Evolutionary conservation across 495 filamentous ascomycete genomes (phyloP), one percentile per base, ranked within the genome.

Genomic region (Penicillium ochrochloron): DNA sequence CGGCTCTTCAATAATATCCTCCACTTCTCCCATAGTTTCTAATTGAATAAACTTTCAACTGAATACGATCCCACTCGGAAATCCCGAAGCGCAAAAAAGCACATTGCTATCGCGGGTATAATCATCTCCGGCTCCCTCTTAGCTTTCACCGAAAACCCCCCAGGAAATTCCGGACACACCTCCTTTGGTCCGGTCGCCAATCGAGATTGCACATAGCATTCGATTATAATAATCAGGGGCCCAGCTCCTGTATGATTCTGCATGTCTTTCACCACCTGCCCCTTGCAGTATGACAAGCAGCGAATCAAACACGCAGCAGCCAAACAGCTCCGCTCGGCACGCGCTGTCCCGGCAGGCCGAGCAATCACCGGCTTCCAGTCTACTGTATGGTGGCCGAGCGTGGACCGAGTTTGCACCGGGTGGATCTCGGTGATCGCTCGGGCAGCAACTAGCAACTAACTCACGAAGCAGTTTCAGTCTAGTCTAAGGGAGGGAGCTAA

Each of bases 391-490:
- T 14, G 27, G 59, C 59, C 59, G 59, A 61, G 33, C 50, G 33
- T 53, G 23, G 12, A 4, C 59, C 59, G 59, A 61, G 59, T 53
- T 61, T 61, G 42, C 31, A 17, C 59, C 57, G 58, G 58, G 41
- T 51, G 44, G 44, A 52, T 44, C 17, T 61, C 59, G 59, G 59
- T 21, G 27, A 34, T 58, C 6, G 37, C 15, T 58, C 56, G 56
- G 56, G 56, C 35, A 29, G 21, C 56, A 33, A 31, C 5, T 2
- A 41, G 12, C 5, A 41, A 41, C 35, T 37, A 37, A 37, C 2
- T 17, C 5, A 41, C 14, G 12, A 15, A 41, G 25, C 37, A 41
- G 37, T 41, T 41, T 41, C 37, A 41, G 37, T 17, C 15, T 41
- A 41, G 14, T 41, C 15, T 41, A 5, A 6, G 12, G 37, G 31